Base-by-base conservation (phyloP, 805 yeast species). In the Hanseniaspora thailandica region DNA sequence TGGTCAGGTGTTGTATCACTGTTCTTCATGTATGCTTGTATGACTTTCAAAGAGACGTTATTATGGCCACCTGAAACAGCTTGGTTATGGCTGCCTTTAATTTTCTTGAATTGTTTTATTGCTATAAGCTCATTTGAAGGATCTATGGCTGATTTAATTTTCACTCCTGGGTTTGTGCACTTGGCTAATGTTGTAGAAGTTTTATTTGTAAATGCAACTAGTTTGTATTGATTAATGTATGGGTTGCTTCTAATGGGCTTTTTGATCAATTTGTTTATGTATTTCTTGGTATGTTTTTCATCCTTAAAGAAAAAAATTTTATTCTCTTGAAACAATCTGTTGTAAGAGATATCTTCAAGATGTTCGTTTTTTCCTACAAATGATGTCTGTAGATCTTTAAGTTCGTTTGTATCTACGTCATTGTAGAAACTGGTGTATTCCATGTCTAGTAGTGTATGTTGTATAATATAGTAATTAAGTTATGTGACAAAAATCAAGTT, bases 1-100 rank as follows among this genome's bases (percentile, higher is more conserved):
- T 31, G 33, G 2, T 26, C 35, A 3, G 47, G 23, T 13, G 47
- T 33, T 2, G 41, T 25, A 8, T 22, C 33, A 4, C 39, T 34
- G 13, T 41, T 22, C 55, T 55, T 8, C 47, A 65, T 59, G 41
- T 64, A 66, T 45, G 62, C 58, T 57, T 66, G 55, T 5, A 36
- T 8, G 12, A 51, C 30, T 8, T 53, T 47, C 33, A 43, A 23
- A 7, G 39, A 31, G 4, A 47, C 44, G 23, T 17, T 30, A 9
- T 44, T 48, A 43, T 22, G 63, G 56, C 48, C 63, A 67, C 45
- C 63, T 63, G 63, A 64, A 62, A 13, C 67, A 62, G 50, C 57
- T 62, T 46, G 59, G 63, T 31, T 60, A 56, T 31, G 48, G 52
- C 15, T 15, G n/a, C 47, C 57, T 62, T 47, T 56, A 49, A 57